phyloP scores from a whole-genome alignment of 805 yeast genomes.

The Suhomyces emberorum region DNA sequence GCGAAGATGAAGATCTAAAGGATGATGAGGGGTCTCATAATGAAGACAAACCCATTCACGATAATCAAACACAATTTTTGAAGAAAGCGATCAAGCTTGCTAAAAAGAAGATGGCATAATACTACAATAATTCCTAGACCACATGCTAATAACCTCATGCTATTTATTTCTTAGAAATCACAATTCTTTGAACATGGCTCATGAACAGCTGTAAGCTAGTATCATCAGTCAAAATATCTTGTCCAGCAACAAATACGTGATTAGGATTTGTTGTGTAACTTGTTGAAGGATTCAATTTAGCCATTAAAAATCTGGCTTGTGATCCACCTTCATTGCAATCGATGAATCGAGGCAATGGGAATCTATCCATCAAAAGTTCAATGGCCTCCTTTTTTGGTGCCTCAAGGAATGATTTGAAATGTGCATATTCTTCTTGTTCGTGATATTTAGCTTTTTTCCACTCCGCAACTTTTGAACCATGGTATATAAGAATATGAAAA shows the following conservation, averaged over 20 bases:
- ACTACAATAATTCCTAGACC: not conserved
- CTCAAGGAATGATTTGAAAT: constrained; percentile 57
- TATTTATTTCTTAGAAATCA: constrained; percentile 12
- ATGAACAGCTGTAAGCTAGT: constrained; percentile 53
- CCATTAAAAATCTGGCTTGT: constrained; percentile 68
- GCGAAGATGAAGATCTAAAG: constrained; percentile 15
- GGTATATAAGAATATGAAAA: constrained; percentile 65
- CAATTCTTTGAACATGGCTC: constrained; percentile 48
- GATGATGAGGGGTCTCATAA: constrained; percentile 8
- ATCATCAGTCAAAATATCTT: constrained; percentile 55
- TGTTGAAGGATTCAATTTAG: constrained; percentile 66
- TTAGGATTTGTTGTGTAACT: constrained; percentile 44
- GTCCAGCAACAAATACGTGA: constrained; percentile 24
- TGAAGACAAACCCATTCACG: constrained; percentile 1
- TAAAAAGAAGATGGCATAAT: constrained; percentile 6
- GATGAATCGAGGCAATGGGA: constrained; percentile 69
- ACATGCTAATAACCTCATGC: too few species aligned
- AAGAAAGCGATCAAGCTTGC: constrained; percentile 13
- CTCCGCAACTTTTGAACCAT: constrained; percentile 62
- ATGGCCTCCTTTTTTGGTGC: constrained; percentile 66
- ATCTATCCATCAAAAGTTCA: constrained; percentile 59
- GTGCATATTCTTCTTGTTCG: constrained; percentile 55
- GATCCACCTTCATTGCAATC: constrained; percentile 77
- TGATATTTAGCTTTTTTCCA: constrained; percentile 68
- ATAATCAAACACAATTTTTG: constrained; percentile 9